These are phyloP conservation scores for Cydonia oblonga DNA, from an alignment of 331 rosid species.

Conservation along the genomic window DNA sequence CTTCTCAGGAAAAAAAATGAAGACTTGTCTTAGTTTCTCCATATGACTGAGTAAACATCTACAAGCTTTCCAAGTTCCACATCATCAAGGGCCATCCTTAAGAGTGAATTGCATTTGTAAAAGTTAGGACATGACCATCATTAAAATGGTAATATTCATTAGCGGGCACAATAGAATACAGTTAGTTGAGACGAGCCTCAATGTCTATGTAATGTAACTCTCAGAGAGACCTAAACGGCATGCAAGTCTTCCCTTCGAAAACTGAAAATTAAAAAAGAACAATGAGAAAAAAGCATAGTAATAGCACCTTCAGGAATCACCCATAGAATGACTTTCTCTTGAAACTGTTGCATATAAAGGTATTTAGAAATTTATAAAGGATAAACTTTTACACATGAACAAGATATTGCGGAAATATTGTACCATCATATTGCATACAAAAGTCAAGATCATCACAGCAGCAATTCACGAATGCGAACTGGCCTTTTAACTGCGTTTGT, in stretches of 20 bases:
- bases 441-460: slow-evolving; percentile 21
- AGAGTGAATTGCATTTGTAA: neutral
- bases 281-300: neutral
- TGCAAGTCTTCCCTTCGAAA: neutral
- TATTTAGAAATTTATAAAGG: too few species aligned
- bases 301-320: neutral
- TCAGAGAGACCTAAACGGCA: neutral
- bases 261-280: neutral
- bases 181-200: neutral
- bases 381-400: too few species aligned
- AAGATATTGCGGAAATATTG: neutral
- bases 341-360: neutral
- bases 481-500: slow-evolving; percentile 92
- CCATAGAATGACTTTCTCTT: too few species aligned
- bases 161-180: neutral
- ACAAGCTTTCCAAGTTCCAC: neutral
- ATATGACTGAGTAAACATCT: neutral
- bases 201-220: neutral
- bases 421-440: neutral
- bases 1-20: neutral
- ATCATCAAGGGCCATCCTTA: neutral
- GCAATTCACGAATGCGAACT: slow-evolving; percentile 77
- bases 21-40: neutral
- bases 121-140: neutral
- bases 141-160: neutral